phyloP scores from a whole-genome alignment of 441 rosid species.

The Euphorbia corollata region DNA sequence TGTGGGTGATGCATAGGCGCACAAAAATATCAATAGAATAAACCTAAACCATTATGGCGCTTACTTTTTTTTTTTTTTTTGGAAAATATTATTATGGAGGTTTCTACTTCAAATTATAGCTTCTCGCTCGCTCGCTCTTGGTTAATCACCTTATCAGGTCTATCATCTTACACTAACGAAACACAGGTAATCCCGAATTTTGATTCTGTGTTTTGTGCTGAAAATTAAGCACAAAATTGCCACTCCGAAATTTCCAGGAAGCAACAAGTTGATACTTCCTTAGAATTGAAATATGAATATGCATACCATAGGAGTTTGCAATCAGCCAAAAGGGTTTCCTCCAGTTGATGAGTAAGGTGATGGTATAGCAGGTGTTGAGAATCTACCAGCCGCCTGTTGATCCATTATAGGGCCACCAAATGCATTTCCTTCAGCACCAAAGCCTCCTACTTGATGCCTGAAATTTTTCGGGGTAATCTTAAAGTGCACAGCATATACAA shows the following conservation, averaged over 20 bases:
- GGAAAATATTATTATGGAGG: too few relatives aligned
- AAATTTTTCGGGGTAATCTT: not conserved
- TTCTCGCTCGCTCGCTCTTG: conserved; percentile 10
- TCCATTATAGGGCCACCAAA: conserved; percentile 33
- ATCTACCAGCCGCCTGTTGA: conserved; percentile 37
- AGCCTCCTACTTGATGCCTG: conserved; percentile 45
- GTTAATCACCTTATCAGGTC: conserved; percentile 9
- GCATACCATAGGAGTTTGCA: not conserved
- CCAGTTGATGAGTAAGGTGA: conserved; percentile 43
- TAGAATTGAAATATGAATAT: conserved; percentile 7
- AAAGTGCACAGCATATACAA: not conserved
- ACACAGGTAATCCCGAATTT: conserved; percentile 6
- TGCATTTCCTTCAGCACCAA: conserved; percentile 28
- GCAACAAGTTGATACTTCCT: conserved; percentile 37
- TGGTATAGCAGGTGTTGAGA: conserved; percentile 33
- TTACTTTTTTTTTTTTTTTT: too few relatives aligned
- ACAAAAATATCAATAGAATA: not conserved
- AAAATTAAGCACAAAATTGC: conserved; percentile 25
- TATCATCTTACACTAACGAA: conserved; percentile 11
- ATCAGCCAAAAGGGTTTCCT: conserved; percentile 71
- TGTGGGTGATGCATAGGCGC: conserved; percentile 14
- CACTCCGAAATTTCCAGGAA: conserved; percentile 22
- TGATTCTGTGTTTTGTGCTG: conserved; percentile 9
- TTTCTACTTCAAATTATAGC: conserved; percentile 9
- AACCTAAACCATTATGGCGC: conserved; percentile 21